Evolutionary conservation across 306 rosid genomes (phyloP), one percentile per base, ranked within the genome.

Genomic region (Cicer chorassanicum): DNA sequence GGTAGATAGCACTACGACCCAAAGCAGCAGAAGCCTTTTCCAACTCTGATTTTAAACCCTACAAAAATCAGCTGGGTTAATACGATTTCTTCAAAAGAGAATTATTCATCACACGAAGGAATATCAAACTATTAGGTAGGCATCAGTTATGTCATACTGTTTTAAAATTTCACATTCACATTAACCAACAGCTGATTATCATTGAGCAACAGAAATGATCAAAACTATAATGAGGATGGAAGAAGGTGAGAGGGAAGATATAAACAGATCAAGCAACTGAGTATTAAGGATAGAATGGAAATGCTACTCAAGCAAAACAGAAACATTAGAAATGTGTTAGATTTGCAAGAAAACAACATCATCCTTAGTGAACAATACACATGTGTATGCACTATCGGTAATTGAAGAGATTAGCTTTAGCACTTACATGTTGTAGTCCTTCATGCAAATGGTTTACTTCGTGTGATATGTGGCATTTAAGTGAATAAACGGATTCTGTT

Each of bases 371-470:
- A 42, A 46, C 43, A 51, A 13, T 42, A 56, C 14, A 64, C 65
- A 56, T 78, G 15, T 8, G 10, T 39, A 39, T 60, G 39, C 56
- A 65, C n/a, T 45, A 43, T 7, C 41, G 51, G 44, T 70, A 8
- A 51, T 12, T 38, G 43, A 70, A 53, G 56, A 44, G 9, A 43
- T 65, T 46, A 54, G 69, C 18, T 48, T 61, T 68, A 38, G 45
- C 42, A 83, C 98, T 90, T 83, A 95, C 99, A 83, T 95, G 98
- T 80, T 95, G 92, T 75, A 95, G 80, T 71, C 99, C 99, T 89
- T 95, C 99, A 64, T 87, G 92, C 86, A 95, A 84, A 87, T 95
- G 99, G 89, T 95, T 95, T 86, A 95, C 99, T 73, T 95, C 99
- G 0, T 95, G 99, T 0, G 98, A 95, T 85, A 95, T 95, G 88